Conservation (phyloP, 495 filamentous ascomycete genomes). For the Sordaria brevicollis region DNA sequence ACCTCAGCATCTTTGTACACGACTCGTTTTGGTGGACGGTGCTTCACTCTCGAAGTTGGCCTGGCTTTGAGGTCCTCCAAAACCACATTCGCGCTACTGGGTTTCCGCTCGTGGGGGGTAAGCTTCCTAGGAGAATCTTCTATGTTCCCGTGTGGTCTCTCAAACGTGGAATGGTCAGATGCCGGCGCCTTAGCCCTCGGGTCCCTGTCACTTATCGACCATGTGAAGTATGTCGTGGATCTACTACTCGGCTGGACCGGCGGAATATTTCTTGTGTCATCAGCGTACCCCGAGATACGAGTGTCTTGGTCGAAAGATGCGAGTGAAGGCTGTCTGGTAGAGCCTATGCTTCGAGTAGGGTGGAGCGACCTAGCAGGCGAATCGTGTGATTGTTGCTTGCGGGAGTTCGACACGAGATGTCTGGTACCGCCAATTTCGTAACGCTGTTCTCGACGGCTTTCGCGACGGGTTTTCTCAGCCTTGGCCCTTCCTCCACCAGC, state of each 20-base stretch:
- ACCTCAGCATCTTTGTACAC: neutral
- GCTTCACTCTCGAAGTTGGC: neutral
- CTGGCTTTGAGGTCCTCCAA: neutral
- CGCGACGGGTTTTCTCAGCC: neutral
- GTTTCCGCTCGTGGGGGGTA: neutral
- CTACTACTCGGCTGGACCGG: neutral
- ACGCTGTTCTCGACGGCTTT: neutral
- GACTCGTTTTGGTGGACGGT: neutral
- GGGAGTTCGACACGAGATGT: neutral
- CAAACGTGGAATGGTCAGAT: neutral
- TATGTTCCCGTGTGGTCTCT: neutral
- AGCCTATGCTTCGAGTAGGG: neutral
- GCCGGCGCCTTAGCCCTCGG: neutral
- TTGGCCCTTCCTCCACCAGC: neutral
- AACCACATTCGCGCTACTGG: neutral
- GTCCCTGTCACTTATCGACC: constrained; percentile 16
- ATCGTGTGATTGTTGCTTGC: neutral
- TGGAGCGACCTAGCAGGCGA: neutral
- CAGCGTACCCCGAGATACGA: neutral
- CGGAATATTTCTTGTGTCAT: neutral
- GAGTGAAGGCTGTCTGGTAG: neutral
- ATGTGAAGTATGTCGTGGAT: constrained; percentile 20
- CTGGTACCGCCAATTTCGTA: neutral
- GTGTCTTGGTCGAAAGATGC: neutral
- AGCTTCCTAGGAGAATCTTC: neutral